Conservation (phyloP, 2,329 filamentous ascomycete species). For the Nannizziopsis arthrosporioides region DNA sequence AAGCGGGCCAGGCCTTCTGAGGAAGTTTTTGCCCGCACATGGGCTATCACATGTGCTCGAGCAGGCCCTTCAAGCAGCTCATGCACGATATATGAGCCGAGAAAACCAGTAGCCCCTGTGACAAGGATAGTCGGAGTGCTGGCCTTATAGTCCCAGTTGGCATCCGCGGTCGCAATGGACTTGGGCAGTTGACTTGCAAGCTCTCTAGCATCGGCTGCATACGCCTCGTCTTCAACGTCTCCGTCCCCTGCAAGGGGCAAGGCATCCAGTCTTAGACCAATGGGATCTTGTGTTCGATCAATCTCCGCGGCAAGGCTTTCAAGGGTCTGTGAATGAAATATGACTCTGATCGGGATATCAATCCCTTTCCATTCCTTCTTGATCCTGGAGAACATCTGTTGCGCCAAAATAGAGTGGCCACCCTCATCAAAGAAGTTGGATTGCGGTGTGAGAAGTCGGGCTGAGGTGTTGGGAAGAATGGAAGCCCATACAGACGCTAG, state of each 20-base stretch:
- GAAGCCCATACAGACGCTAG: slow-evolving; percentile 63
- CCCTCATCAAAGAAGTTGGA: slow-evolving; percentile 65
- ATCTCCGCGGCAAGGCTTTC: slow-evolving; percentile 42
- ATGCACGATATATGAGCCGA: slow-evolving; percentile 67
- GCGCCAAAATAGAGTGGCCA: slow-evolving; percentile 69
- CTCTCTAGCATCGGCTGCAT: slow-evolving; percentile 42
- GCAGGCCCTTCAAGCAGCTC: slow-evolving; percentile 56
- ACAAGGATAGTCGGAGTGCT: slow-evolving; percentile 55
- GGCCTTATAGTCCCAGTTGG: slow-evolving; percentile 26
- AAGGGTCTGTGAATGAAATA: slow-evolving; percentile 25
- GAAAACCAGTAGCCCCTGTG: slow-evolving; percentile 81
- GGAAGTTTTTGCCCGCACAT: slow-evolving; percentile 58
- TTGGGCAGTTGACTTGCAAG: slow-evolving; percentile 35
- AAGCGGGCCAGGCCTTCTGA: slow-evolving; percentile 54
- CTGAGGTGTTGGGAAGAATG: slow-evolving; percentile 55
- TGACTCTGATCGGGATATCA: slow-evolving; percentile 18
- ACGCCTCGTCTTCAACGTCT: slow-evolving; percentile 33
- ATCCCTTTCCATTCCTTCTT: slow-evolving; percentile 41
- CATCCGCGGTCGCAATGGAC: slow-evolving; percentile 31
- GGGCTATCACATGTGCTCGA: slow-evolving; percentile 55
- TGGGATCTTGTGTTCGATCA: slow-evolving; percentile 39
- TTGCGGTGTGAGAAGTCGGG: slow-evolving; percentile 54
- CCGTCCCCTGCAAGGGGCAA: slow-evolving; percentile 12
- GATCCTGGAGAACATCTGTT: slow-evolving; percentile 65
- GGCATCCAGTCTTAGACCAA: slow-evolving; percentile 20